Conservation (phyloP, 2,329 filamentous ascomycete species). For the Colletotrichum cordylinicola region DNA sequence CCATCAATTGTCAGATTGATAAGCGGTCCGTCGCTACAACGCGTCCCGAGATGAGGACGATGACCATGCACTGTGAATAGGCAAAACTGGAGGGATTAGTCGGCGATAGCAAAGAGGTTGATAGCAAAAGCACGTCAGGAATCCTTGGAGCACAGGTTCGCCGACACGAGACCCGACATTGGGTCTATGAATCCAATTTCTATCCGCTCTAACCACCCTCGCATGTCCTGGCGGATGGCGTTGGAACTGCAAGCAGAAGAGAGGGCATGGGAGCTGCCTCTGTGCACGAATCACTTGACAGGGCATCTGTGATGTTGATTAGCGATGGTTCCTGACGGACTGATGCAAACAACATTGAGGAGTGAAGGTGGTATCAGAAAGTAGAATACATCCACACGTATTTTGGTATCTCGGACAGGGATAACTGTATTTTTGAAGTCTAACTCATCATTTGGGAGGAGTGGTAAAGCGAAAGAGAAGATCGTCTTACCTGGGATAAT, state of each 20-base stretch:
- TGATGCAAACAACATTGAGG: not conserved
- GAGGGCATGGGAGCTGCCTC: not conserved
- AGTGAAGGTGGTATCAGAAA: conserved; percentile 1
- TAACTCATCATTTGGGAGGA: conserved; percentile 16
- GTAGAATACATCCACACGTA: conserved; percentile 19
- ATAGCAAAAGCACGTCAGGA: conserved; percentile 11
- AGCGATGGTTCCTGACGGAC: not conserved
- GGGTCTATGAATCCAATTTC: conserved; percentile 17
- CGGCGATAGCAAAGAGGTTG: not conserved
- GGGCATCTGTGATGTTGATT: not conserved
- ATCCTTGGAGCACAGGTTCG: conserved; percentile 6
- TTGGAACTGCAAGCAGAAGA: conserved; percentile 3
- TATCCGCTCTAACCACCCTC: conserved; percentile 19
- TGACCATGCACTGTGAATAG: not conserved
- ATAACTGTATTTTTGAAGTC: conserved; percentile 20
- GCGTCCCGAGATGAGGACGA: not conserved
- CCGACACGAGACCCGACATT: not conserved
- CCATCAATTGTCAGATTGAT: conserved; percentile 56
- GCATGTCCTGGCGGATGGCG: not conserved
- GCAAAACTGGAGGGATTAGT: conserved; percentile 10
- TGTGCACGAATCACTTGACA: not conserved
- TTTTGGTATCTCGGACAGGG: conserved; percentile 13
- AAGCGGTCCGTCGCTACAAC: conserved; percentile 40
- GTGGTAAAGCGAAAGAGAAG: not conserved
- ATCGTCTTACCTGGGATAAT: not conserved